Percentiles rank a stretch among this genome's conserved stretches.
Evolutionary conservation across 345 rosid species (phyloP).

Genomic region (Melastoma malabathricum): DNA sequence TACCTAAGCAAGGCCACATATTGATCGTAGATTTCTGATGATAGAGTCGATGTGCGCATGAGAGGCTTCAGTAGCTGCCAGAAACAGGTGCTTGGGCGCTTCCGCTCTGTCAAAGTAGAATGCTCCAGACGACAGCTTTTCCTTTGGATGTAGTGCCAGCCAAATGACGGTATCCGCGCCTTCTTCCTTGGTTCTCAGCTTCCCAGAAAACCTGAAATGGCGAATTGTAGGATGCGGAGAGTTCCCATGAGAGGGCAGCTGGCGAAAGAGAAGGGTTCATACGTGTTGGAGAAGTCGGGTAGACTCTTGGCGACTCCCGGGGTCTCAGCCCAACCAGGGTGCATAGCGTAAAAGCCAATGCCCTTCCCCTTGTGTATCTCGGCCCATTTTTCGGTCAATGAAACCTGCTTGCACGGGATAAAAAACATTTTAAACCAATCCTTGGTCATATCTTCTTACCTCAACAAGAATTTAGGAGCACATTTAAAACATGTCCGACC

Average conservation of each 20-base stretch:
- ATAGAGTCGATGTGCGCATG: slow-evolving; percentile 38
- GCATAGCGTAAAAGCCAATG: slow-evolving; percentile 80
- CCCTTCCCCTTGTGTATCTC: slow-evolving; percentile 56
- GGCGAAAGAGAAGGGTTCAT: neutral
- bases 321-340: slow-evolving; percentile 93
- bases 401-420: slow-evolving; percentile 36
- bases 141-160: slow-evolving; percentile 77
- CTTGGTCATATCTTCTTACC: neutral
- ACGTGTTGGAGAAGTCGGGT: slow-evolving; percentile 48
- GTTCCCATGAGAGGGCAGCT: too few species aligned
- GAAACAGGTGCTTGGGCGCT: slow-evolving; percentile 56
- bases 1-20: slow-evolving; percentile 18
- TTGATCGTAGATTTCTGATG: slow-evolving; percentile 27
- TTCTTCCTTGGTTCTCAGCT: slow-evolving; percentile 67
- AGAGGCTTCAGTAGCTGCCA: slow-evolving; percentile 53
- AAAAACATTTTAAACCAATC: neutral
- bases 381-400: slow-evolving; percentile 69
- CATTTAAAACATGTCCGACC: slow-evolving; percentile 23
- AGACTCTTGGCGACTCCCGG: slow-evolving; percentile 71
- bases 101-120: slow-evolving; percentile 85
- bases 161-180: slow-evolving; percentile 80
- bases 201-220: slow-evolving; percentile 48
- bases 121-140: slow-evolving; percentile 53
- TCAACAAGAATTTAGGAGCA: neutral
- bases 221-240: neutral